Conservation (phyloP, 2,329 filamentous ascomycete species). For the Setomelanomma holmii region DNA sequence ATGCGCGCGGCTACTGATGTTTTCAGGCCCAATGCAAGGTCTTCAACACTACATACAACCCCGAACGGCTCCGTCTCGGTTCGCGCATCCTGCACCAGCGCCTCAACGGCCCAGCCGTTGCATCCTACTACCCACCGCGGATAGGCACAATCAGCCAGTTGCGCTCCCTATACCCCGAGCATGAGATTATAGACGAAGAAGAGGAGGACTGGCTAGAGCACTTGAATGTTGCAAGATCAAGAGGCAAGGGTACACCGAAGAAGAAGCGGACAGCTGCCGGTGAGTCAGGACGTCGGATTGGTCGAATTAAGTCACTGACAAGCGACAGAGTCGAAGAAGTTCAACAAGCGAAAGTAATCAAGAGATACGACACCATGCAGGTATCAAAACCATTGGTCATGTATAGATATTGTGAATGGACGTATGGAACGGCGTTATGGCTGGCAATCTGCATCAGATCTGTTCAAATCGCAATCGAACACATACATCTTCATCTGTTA, state of each 20-base stretch:
- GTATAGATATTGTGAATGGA: slow-evolving; percentile 25
- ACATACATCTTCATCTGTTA: too few relatives aligned
- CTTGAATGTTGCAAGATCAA: slow-evolving; percentile 57
- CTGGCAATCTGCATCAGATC: not conserved
- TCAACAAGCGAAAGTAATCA: slow-evolving; percentile 54
- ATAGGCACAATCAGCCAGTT: slow-evolving; percentile 76
- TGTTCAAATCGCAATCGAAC: not conserved
- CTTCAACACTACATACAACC: slow-evolving; percentile 92
- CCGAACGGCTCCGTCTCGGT: slow-evolving; percentile 78
- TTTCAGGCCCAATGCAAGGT: slow-evolving; percentile 86
- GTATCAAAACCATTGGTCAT: not conserved
- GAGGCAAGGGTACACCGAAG: slow-evolving; percentile 88
- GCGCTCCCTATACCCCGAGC: slow-evolving; percentile 71
- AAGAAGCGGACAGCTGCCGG: slow-evolving; percentile 75
- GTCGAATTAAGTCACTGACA: slow-evolving; percentile 6
- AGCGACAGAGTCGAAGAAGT: slow-evolving; percentile 53
- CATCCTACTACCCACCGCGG: slow-evolving; percentile 86
- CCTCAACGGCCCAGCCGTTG: slow-evolving; percentile 80
- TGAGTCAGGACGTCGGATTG: slow-evolving; percentile 31
- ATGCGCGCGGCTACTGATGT: too few relatives aligned
- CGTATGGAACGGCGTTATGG: slow-evolving; percentile 22
- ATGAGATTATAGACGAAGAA: slow-evolving; percentile 74
- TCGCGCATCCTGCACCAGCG: slow-evolving; percentile 93
- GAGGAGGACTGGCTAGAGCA: slow-evolving; percentile 82
- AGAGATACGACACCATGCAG: not conserved